phyloP scores from a whole-genome alignment of 2,329 filamentous ascomycete species.

The Xylariaceae sp. region DNA sequence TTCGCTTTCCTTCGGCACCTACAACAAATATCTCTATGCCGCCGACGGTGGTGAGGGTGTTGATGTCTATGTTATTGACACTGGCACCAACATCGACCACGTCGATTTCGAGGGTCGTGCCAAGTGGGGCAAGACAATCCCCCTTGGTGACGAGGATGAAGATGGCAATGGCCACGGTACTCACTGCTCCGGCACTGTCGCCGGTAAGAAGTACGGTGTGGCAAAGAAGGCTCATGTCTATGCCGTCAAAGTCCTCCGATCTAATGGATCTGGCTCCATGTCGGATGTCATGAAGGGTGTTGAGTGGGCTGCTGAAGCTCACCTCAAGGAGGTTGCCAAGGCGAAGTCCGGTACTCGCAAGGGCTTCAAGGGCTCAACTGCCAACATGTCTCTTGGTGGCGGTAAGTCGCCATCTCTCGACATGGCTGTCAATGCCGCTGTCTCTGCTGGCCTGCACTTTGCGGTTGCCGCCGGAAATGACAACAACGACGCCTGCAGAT shows the following conservation, averaged over 20 bases:
- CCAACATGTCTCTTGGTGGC: constrained; percentile 99
- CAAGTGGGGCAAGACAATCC: constrained; percentile 95
- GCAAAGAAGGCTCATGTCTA: constrained; percentile 98
- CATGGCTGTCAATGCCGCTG: constrained; percentile 87
- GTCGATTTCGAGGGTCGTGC: constrained; percentile 97
- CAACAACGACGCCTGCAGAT: constrained; percentile 98
- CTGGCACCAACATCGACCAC: constrained; percentile 87
- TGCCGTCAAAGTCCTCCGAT: constrained; percentile 96
- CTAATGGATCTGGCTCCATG: constrained; percentile 97
- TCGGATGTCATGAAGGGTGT: constrained; percentile 98
- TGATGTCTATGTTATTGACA: constrained; percentile 98
- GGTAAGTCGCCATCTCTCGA: constrained; percentile 93
- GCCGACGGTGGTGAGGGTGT: constrained; percentile 91
- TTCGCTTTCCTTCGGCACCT: constrained; percentile 78
- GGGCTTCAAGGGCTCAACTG: constrained; percentile 97
- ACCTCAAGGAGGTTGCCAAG: constrained; percentile 66
- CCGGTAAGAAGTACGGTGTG: constrained; percentile 98
- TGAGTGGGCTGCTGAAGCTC: constrained; percentile 81
- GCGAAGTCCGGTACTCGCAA: constrained; percentile 87
- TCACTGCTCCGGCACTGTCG: constrained; percentile 97
- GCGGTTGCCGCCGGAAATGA: constrained; percentile 98
- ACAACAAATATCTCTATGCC: constrained; percentile 97
- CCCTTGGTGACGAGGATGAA: constrained; percentile 71
- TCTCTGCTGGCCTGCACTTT: constrained; percentile 89
- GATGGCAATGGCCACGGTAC: constrained; percentile 99